Evolutionary conservation across 495 filamentous ascomycete genomes (phyloP), one percentile per base, ranked within the genome.

Genomic region (Penicillium nucicola): DNA sequence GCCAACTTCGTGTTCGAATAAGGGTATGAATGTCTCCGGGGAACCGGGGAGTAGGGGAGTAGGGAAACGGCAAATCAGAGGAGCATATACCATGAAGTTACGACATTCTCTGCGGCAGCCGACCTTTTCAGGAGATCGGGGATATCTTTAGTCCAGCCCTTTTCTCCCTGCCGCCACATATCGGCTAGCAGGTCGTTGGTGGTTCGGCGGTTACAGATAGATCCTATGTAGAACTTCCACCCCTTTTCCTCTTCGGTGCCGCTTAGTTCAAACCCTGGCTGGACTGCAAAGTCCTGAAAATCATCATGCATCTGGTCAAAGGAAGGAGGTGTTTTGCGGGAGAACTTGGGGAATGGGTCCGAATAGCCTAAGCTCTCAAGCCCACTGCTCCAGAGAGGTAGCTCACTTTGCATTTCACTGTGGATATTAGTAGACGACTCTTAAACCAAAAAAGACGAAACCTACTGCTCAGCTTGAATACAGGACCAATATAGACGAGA

Each of bases 401-500:
- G 55, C 15, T 62, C 61, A 22, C 52, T 45, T 18, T 64, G 61
- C 50, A 56, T 62, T 42, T 64, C 61, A 45, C 61, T 62, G 14
- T 45, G 5, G 10, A 10, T n/a, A 17, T 55, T 25, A 55, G 41
- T 42, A 14, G 5, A 18, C 28, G 44, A 14, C 9, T 31, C 36
- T 2, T 20, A 10, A 35, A 15, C 11, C 25, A 17, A n/a, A n/a
- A 6, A 40, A 25, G 13, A 31, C 12, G 5, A 41, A 28, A 43
- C 57, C 44, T 35, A 65, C 62, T 60, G 60, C 35, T 65, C 62
- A 5, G 56, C 60, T 35, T 62, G 56, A 9, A 65, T 65, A 50
- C 62, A 65, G 19, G 62, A 57, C 62, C 62, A 65, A 22, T 65
- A 65, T 19, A 65, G 35, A 12, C 62, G 50, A 5, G 62, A 57